Percentiles rank a stretch among this genome's conserved stretches.
phyloP scores from a whole-genome alignment of 208 protist genomes.

The Wallacemonas sp. region DNA sequence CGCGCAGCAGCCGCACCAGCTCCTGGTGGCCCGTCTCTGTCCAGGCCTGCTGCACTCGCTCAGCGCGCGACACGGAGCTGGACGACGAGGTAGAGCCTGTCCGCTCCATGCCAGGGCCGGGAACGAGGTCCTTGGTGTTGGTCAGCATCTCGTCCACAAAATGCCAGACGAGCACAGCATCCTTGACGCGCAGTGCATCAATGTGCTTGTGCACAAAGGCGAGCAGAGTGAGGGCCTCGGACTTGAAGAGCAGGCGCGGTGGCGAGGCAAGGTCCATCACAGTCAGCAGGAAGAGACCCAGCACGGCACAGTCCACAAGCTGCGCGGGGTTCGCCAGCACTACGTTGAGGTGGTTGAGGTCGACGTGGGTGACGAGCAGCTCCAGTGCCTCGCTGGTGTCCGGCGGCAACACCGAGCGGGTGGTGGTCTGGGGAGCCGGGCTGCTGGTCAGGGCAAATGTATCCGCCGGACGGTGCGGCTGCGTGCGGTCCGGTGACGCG shows the following conservation, averaged over 20 bases:
- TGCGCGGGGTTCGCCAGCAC: slow-evolving; percentile 43
- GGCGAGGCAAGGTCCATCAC: slow-evolving; percentile 13
- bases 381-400: slow-evolving; percentile 18
- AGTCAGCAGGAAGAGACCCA: slow-evolving; percentile 30
- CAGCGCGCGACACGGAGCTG: slow-evolving; percentile 1
- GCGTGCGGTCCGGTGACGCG: neutral
- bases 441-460: neutral
- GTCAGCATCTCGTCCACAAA: slow-evolving; percentile 24
- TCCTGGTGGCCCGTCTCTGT: neutral
- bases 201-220: slow-evolving; percentile 40
- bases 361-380: slow-evolving; percentile 39
- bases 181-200: slow-evolving; percentile 46
- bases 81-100: neutral
- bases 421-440: neutral
- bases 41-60: slow-evolving; percentile 10
- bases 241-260: slow-evolving; percentile 6
- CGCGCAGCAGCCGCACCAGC: slow-evolving; percentile 19
- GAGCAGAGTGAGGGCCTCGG: slow-evolving; percentile 24
- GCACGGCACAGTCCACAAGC: slow-evolving; percentile 39
- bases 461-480: neutral
- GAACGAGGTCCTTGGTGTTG: neutral
- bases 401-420: neutral
- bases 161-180: slow-evolving; percentile 48
- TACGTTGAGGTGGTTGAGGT: slow-evolving; percentile 35
- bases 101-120: neutral